These are phyloP conservation scores for Podospora pseudoanserina DNA, from an alignment of 495 filamentous ascomycete species.

Conservation along the genomic window DNA sequence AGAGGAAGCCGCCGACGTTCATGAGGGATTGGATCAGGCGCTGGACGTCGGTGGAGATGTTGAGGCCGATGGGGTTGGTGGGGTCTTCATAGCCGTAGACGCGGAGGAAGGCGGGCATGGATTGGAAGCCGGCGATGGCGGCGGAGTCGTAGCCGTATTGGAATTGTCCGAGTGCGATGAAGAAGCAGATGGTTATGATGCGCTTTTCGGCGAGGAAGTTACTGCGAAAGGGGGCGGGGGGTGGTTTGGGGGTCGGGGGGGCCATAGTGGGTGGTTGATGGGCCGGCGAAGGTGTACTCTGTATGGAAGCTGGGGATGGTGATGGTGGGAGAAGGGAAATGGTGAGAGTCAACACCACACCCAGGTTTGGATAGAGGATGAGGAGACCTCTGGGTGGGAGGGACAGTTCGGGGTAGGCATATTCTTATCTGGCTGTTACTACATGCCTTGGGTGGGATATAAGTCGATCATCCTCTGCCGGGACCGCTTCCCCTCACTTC, in stretches of 20 bases:
- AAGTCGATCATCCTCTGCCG: constrained; percentile 5
- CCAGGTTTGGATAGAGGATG: background rate
- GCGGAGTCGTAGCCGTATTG: constrained; percentile 45
- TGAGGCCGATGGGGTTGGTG: constrained; percentile 27
- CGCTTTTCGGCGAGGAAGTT: constrained; percentile 28
- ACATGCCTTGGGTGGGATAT: background rate
- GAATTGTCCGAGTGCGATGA: constrained; percentile 33
- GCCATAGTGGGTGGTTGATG: background rate
- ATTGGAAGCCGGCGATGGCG: constrained; percentile 40
- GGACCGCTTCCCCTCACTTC: constrained; percentile 9
- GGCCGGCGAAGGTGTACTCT: too few relatives aligned
- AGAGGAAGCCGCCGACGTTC: constrained; percentile 40
- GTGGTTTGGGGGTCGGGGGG: background rate
- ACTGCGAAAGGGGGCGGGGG: constrained; percentile 4
- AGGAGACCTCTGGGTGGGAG: background rate
- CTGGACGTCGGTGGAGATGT: constrained; percentile 40
- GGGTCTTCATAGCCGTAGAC: constrained; percentile 45
- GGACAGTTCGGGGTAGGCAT: background rate
- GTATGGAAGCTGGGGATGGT: too few relatives aligned
- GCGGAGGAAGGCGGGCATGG: constrained; percentile 46
- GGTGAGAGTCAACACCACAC: background rate
- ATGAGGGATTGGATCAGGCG: constrained; percentile 41
- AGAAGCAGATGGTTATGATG: constrained; percentile 29
- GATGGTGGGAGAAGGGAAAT: background rate
- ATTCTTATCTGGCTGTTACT: background rate